Conservation (phyloP, 2,329 filamentous ascomycete species). For the Rugonectria rugulosa region DNA sequence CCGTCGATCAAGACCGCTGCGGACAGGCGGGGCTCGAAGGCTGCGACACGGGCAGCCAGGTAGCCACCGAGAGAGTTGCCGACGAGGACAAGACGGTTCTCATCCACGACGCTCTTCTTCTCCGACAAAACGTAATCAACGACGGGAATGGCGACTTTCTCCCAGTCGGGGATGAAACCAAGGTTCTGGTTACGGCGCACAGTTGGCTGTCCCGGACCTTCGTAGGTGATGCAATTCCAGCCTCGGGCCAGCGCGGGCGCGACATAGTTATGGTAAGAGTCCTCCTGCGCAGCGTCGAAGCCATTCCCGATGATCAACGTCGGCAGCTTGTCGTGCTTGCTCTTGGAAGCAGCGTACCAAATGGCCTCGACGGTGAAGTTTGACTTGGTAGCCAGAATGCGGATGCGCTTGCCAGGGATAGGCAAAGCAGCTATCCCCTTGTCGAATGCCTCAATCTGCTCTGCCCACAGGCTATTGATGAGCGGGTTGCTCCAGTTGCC, state of each 20-base stretch:
- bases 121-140: slow-evolving; percentile 49
- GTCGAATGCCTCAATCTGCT: slow-evolving; percentile 47
- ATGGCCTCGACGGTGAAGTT: slow-evolving; percentile 47
- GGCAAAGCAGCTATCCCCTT: slow-evolving; percentile 46
- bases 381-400: slow-evolving; percentile 34
- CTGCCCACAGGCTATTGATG: slow-evolving; percentile 47
- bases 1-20: slow-evolving; percentile 49
- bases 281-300: slow-evolving; percentile 53
- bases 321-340: slow-evolving; percentile 37
- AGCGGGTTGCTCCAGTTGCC: slow-evolving; percentile 50
- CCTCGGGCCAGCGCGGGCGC: slow-evolving; percentile 46
- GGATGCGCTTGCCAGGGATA: slow-evolving; percentile 45
- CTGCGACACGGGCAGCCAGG: slow-evolving; percentile 50
- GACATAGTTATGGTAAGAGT: slow-evolving; percentile 48
- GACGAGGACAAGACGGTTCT: slow-evolving; percentile 44
- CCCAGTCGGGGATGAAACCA: slow-evolving; percentile 56
- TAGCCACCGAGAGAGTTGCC: slow-evolving; percentile 53
- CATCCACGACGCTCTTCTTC: slow-evolving; percentile 40
- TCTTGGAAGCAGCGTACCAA: slow-evolving; percentile 40
- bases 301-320: slow-evolving; percentile 53
- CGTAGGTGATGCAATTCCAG: slow-evolving; percentile 53
- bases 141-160: slow-evolving; percentile 49
- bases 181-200: slow-evolving; percentile 50
- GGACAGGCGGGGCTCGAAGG: slow-evolving; percentile 51
- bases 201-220: slow-evolving; percentile 54